Evolutionary conservation across 495 filamentous ascomycete genomes (phyloP), one percentile per base, ranked within the genome.

Genomic region (Hypoxylon rickii): DNA sequence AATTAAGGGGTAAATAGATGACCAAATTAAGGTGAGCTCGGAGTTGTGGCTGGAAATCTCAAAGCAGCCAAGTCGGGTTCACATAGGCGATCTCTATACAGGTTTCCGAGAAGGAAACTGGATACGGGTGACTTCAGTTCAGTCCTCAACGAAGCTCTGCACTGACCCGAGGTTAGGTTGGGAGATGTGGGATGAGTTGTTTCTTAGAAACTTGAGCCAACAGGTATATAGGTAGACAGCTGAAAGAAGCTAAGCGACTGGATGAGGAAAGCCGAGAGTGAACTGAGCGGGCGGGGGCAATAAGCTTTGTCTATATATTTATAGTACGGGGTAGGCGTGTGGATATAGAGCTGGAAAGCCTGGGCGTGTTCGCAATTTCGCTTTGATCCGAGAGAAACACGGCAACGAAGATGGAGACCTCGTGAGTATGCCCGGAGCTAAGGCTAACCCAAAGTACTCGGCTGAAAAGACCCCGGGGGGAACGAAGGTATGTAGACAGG

Each of bases 201-300:
- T 26, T 39, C 15, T 13, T 0, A 8, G 22, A 17, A 45, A 40
- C 31, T 44, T 32, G n/a, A 34, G 37, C 21, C 34, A 26, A 19
- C 47, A 3, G 40, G n/a, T 24, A 19, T 15, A n/a, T 24, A 39
- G 15, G 43, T 13, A n/a, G 41, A 47, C 13, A 13, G 10, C 18
- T 49, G 17, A 34, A 44, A 29, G 8, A 21, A 22, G 42, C 26
- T 37, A 12, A 22, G 13, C 49, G 24, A 32, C 53, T 43, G 4
- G 46, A 57, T 57, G 8, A 45, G 53, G 53, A 58, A 58, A 63
- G 53, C 53, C 59, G 53, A 58, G 18, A 31, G 34, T 36, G 20
- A 40, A 31, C 24, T 53, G 48, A 58, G 24, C 29, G 44, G 53
- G 59, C 52, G 58, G 52, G 52, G 58, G 47, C n/a, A 10, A 50